Evolutionary conservation across 441 rosid genomes (phyloP), one percentile per base, ranked within the genome.

Genomic region (Codiaeum variegatum): DNA sequence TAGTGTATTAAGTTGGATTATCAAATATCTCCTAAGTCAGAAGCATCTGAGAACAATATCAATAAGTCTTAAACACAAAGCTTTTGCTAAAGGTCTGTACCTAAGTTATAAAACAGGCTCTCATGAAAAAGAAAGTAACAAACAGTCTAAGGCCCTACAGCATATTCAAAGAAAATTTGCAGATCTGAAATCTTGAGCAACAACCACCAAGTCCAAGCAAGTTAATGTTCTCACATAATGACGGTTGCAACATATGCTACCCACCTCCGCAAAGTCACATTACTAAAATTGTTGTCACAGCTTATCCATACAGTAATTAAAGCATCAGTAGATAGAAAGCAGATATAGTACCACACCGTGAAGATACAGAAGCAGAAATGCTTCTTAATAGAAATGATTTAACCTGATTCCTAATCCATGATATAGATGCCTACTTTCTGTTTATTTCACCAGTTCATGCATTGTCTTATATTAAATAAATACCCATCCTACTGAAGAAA

Each of bases 31-130:
- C n/a, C n/a, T n/a, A n/a, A n/a, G n/a, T n/a, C n/a, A n/a, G 46
- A 69, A 44, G 69, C 56, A 70, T 73, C 49, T 49, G 24, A 79
- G n/a, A 65, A 65, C 59, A 64, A 59, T 34, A 47, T 67, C 29
- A 32, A 44, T 28, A 46, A 62, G 58, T 51, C 32, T 58, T 60
- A 40, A 69, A 52, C 58, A 34, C 60, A 13, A n/a, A n/a, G 13
- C 31, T 65, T 73, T 31, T 36, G 26, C 32, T 34, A 42, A 31
- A 40, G 6, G 44, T 40, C 44, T 67, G 12, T 31, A 11, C 38
- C 29, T 11, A 55, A 11, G 55, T 42, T 59, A 19, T 58, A 40
- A 19, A 69, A 7, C 52, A 38, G 36, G 28, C n/a, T 55, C 40
- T 15, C 49, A 29, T 49, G 38, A 47, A 6, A 69, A 38, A 1